Conservation (phyloP, 176 grass and related monocot species). For the Oryza australiensis region DNA sequence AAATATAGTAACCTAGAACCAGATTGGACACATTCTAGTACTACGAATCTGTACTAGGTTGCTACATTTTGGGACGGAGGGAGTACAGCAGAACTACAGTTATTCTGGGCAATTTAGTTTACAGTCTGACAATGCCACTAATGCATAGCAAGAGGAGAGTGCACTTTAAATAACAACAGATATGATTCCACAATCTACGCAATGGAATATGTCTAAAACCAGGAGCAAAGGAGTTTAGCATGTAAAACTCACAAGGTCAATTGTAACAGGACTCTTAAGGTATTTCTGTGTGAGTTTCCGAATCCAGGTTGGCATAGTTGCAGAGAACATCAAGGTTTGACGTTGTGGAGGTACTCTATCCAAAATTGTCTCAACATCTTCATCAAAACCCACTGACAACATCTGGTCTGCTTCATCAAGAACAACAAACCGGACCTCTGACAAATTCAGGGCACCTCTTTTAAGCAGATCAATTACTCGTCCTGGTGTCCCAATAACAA, state of each 20-base stretch:
- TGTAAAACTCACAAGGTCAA: slow-evolving; percentile 82
- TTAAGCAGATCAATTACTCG: slow-evolving; percentile 87
- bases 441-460: slow-evolving; percentile 68
- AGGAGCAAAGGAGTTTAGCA: background rate
- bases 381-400: slow-evolving; percentile 91
- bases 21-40: no score
- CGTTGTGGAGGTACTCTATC: slow-evolving; percentile 59
- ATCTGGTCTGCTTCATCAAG: slow-evolving; percentile 99
- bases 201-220: background rate
- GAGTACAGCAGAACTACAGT: background rate
- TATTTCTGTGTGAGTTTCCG: slow-evolving; percentile 73
- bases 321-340: slow-evolving; percentile 97
- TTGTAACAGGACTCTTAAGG: slow-evolving; percentile 63
- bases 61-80: no score
- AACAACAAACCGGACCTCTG: slow-evolving; percentile 80
- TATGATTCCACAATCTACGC: background rate
- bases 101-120: slow-evolving; percentile 2
- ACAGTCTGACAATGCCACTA: background rate
- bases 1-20: no score
- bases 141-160: background rate
- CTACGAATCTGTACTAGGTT: no score
- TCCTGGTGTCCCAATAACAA: slow-evolving; percentile 89
- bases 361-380: slow-evolving; percentile 89
- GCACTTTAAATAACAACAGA: background rate
- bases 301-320: slow-evolving; percentile 97